phyloP scores from a whole-genome alignment of 768 basidiomycete genomes.

The Boletus vermiculosoides region DNA sequence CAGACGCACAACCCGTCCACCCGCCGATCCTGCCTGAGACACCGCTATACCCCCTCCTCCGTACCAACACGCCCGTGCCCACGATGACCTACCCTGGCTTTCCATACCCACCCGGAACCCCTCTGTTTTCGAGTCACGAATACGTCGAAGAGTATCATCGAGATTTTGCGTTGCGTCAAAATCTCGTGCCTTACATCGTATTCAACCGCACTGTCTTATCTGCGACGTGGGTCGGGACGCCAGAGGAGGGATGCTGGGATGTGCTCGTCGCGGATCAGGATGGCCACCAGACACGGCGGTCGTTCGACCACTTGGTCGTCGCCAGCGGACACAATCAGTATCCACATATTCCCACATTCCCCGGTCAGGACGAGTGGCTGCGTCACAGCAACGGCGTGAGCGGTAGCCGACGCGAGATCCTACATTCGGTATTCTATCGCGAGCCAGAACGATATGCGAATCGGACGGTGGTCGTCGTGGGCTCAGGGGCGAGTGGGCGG shows the following conservation, averaged over 20 bases:
- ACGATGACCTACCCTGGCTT: conserved; percentile 58
- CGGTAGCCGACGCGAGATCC: conserved; percentile 36
- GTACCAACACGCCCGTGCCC: conserved; percentile 55
- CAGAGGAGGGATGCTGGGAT: conserved; percentile 43
- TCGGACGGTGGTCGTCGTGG: conserved; percentile 48
- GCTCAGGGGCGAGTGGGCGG: conserved; percentile 45
- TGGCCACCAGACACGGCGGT: conserved; percentile 21
- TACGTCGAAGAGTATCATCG: conserved; percentile 47
- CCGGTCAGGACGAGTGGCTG: conserved; percentile 51
- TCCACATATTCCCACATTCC: conserved; percentile 45
- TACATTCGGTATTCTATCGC: conserved; percentile 57
- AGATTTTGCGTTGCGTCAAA: conserved; percentile 39
- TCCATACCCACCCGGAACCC: conserved; percentile 49
- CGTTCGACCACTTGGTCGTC: conserved; percentile 54
- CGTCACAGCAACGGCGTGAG: conserved; percentile 17
- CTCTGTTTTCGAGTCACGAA: conserved; percentile 50
- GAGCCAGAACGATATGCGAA: conserved; percentile 42
- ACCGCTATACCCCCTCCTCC: conserved; percentile 52
- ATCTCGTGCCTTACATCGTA: conserved; percentile 40
- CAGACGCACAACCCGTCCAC: conserved; percentile 29
- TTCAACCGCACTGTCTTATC: conserved; percentile 44
- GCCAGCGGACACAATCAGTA: conserved; percentile 57
- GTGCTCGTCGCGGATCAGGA: conserved; percentile 32
- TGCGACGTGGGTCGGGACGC: conserved; percentile 44
- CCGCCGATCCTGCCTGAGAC: conserved; percentile 54